Base-by-base conservation (phyloP, 345 rosid species). In the Geranium rotundifolium region DNA sequence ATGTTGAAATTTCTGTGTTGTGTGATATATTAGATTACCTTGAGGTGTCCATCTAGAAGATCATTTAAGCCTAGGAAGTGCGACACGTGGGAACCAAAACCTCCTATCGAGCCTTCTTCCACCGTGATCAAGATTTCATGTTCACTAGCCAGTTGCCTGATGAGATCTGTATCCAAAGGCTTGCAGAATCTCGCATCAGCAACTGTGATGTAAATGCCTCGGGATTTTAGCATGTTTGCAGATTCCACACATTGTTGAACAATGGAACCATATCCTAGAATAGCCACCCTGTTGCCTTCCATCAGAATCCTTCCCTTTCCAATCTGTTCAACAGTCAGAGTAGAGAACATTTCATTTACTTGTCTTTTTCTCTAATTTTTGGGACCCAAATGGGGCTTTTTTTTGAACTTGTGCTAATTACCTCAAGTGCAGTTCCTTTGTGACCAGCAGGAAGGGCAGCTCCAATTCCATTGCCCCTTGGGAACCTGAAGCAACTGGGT, bases 161-260 rank as follows among this genome's bases (percentile, higher is more conserved):
- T 82, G 68, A 91, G 95, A 50, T 75, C 73, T 17, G 73, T 66
- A 65, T 91, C 98, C 66, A 91, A 63, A 9, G 98, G 96, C 70
- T 89, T 91, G 80, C 98, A 91, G 64, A 91, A 91, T 69, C 96
- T 81, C 34, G 96, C 98, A 69, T 91, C 96, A 0, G 89, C 98
- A 5, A 91, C 81, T 7, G 95, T 91, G n/a, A 87, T 71, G 27
- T 58, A 60, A 14, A 87, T 58, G 67, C 72, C 83, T 4, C 59
- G 72, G 56, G 67, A 61, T 63, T 62, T 59, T 7, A 89, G 91
- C 73, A 73, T 71, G 41, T 50, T 61, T 63, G 82, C 84, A 10
- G 98, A 90, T 67, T 75, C 79, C 17, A 75, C 30, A 62, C 95
- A 91, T 64, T 74, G 83, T 62, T 89, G 92, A 72, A 91, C 89